Evolutionary conservation across 1,284 basidiomycete species (phyloP).

Genomic region (Pyrrhoderma lamaoense): DNA sequence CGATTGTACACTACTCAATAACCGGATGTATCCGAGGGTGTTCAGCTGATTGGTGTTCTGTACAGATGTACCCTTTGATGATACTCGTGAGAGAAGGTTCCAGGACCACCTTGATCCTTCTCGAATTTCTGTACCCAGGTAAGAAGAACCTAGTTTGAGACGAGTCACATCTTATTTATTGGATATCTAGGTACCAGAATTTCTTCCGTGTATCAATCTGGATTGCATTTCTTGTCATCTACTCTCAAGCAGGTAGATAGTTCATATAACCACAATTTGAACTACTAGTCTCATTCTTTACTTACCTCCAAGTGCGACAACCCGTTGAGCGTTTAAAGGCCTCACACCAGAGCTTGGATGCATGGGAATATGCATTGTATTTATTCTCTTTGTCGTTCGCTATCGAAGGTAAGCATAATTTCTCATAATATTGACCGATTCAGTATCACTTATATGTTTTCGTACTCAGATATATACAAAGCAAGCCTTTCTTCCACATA

Average conservation of each 20-base stretch:
- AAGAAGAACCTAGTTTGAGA: conserved; percentile 21
- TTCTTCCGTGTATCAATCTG: conserved; percentile 71
- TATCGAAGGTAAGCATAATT: conserved; percentile 56
- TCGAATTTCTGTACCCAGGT: conserved; percentile 83
- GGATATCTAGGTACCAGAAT: conserved; percentile 58
- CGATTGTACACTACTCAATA: conserved; percentile 44
- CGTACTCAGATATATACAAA: conserved; percentile 55
- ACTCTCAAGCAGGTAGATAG: conserved; percentile 72
- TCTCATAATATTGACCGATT: neutral
- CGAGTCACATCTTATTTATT: too few species aligned
- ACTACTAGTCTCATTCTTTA: neutral
- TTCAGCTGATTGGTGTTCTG: conserved; percentile 1
- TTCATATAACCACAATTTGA: conserved; percentile 16
- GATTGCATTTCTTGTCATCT: conserved; percentile 79
- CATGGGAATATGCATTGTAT: conserved; percentile 76
- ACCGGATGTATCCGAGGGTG: neutral
- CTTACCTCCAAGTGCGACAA: conserved; percentile 47
- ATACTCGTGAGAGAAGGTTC: conserved; percentile 46
- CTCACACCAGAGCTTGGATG: conserved; percentile 48
- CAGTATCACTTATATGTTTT: neutral
- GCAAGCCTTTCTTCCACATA: conserved; percentile 31
- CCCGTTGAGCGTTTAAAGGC: conserved; percentile 58
- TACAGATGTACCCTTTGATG: conserved; percentile 54
- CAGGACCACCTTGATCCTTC: conserved; percentile 70
- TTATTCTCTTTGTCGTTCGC: conserved; percentile 68